Evolutionary conservation across 164 flowering plant species (phyloP).

Genomic region (Magnolia officinalis): DNA sequence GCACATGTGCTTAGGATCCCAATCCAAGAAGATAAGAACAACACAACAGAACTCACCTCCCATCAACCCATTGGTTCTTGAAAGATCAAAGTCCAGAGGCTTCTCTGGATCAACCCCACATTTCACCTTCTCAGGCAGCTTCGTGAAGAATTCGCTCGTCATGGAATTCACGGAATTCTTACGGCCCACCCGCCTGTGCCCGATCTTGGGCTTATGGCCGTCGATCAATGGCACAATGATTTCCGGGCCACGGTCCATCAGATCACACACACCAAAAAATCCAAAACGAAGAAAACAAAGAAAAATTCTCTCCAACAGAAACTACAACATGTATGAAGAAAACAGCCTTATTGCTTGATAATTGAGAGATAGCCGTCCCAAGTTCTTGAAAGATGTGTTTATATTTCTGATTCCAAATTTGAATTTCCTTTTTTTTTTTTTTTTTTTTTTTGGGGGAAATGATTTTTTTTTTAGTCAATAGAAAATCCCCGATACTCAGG

Average conservation of each 20-base stretch:
- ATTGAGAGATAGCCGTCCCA: not conserved
- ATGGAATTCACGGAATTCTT: constrained; percentile 17
- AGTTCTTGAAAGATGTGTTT: not conserved
- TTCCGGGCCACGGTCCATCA: constrained; percentile 7
- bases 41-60: constrained; percentile 17
- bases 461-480: too few relatives aligned
- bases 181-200: not conserved
- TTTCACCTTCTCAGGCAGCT: constrained; percentile 30
- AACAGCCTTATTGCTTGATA: not conserved
- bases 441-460: too few relatives aligned
- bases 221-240: constrained; percentile 20
- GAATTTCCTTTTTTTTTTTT: too few relatives aligned
- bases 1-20: not conserved
- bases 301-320: not conserved
- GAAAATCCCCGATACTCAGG: too few relatives aligned
- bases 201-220: not conserved
- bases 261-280: not conserved
- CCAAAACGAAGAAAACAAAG: not conserved
- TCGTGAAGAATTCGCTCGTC: constrained; percentile 25
- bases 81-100: constrained; percentile 28
- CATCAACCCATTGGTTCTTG: constrained; percentile 21
- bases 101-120: constrained; percentile 32
- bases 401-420: not conserved
- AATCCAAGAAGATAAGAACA: not conserved
- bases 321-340: not conserved